phyloP scores from a whole-genome alignment of 2,329 filamentous ascomycete genomes.

The Monosporascus sp. region DNA sequence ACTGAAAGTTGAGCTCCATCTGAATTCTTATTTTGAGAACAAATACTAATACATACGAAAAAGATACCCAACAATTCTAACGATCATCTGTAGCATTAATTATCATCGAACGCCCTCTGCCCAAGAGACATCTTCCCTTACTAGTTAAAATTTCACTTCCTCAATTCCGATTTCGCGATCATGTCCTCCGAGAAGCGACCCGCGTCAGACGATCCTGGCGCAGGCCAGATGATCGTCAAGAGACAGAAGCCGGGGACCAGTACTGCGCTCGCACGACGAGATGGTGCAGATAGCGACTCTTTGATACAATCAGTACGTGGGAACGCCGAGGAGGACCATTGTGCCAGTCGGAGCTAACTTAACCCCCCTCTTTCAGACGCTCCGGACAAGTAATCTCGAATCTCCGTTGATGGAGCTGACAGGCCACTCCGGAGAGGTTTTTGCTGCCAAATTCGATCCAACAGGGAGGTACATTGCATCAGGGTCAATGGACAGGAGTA shows the following conservation, averaged over 20 bases:
- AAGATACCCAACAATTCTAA: background rate
- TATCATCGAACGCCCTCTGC: too few relatives aligned
- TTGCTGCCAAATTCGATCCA: conserved; percentile 84
- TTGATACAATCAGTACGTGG: conserved; percentile 47
- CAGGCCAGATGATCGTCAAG: conserved; percentile 80
- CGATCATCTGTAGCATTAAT: background rate
- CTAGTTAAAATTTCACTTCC: too few relatives aligned
- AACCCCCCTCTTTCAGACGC: conserved; percentile 48
- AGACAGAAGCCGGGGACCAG: conserved; percentile 66
- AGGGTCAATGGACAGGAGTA: conserved; percentile 89
- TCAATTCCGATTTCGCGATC: conserved; percentile 2
- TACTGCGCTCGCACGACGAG: conserved; percentile 45
- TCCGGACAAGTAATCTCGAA: conserved; percentile 76
- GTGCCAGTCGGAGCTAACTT: background rate
- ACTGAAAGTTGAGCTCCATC: background rate
- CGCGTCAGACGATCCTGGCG: conserved; percentile 76
- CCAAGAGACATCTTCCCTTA: too few relatives aligned
- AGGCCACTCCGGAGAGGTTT: conserved; percentile 80
- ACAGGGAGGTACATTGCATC: conserved; percentile 87
- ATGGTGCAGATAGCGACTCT: conserved; percentile 42
- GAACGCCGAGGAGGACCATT: background rate
- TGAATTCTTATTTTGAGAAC: background rate
- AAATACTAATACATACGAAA: background rate
- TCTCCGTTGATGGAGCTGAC: conserved; percentile 92
- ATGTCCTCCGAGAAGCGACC: conserved; percentile 94